Percentiles rank a stretch among this genome's conserved stretches.
Conservation (phyloP, 164 flowering plant species). For the Magnolia changhungtana region DNA sequence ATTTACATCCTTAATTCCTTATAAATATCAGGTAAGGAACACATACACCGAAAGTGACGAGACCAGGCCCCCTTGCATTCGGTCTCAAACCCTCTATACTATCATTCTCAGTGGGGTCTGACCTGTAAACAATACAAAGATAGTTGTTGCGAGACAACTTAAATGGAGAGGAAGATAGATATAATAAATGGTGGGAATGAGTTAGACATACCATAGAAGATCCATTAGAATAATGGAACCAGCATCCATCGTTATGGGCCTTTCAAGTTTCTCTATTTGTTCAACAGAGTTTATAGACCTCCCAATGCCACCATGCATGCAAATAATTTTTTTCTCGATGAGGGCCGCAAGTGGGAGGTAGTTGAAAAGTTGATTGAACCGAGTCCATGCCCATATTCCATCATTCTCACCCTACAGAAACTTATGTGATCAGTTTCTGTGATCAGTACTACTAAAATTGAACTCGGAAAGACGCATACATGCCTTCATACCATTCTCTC, state of each 20-base stretch:
- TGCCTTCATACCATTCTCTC: slow-evolving; percentile 63
- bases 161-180: neutral
- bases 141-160: slow-evolving; percentile 1
- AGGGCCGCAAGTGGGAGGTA: slow-evolving; percentile 94
- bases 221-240: slow-evolving; percentile 95
- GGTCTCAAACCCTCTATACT: slow-evolving; percentile 96
- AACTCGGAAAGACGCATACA: neutral
- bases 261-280: slow-evolving; percentile 95
- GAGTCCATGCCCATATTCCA: slow-evolving; percentile 99
- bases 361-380: slow-evolving; percentile 97
- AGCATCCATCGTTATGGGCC: slow-evolving; percentile 98
- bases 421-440: neutral
- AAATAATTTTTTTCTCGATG: slow-evolving; percentile 93
- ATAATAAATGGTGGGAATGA: neutral
- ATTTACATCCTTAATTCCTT: too few species aligned
- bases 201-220: slow-evolving; percentile 62
- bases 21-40: neutral
- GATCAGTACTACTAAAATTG: slow-evolving; percentile 10
- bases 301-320: slow-evolving; percentile 99
- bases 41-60: slow-evolving; percentile 95
- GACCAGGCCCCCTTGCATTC: slow-evolving; percentile 98
- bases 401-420: slow-evolving; percentile 83
- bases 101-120: slow-evolving; percentile 99
- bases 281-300: slow-evolving; percentile 90
- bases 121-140: slow-evolving; percentile 46